These are phyloP conservation scores for Podospora didyma DNA, from an alignment of 495 filamentous ascomycete genomes.

Conservation along the genomic window DNA sequence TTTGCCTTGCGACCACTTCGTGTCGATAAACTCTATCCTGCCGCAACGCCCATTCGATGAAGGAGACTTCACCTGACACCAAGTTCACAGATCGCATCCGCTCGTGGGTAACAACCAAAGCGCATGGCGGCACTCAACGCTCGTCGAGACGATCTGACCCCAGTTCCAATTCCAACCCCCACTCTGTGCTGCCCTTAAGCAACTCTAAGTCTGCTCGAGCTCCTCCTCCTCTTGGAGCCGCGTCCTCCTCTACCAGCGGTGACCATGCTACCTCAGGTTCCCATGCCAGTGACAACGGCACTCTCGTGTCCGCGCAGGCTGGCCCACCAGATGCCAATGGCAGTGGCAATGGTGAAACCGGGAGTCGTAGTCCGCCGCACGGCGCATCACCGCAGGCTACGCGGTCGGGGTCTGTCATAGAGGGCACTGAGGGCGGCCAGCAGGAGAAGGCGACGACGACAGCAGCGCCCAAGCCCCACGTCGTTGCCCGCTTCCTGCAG, in stretches of 20 bases:
- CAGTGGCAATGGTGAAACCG: no score
- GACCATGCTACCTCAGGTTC: neutral
- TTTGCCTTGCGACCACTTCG: neutral
- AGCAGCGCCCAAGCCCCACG: constrained; percentile 33
- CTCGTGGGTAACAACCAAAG: constrained; percentile 48
- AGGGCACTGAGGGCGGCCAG: constrained; percentile 16
- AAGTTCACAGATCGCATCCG: constrained; percentile 54
- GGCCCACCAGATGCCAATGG: neutral
- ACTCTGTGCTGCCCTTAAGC: constrained; percentile 30
- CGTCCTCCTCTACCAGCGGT: neutral
- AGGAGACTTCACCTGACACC: constrained; percentile 54
- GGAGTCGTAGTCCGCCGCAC: constrained; percentile 27
- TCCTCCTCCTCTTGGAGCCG: constrained; percentile 8
- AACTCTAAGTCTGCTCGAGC: no score
- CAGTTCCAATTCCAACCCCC: neutral
- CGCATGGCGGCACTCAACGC: constrained; percentile 48
- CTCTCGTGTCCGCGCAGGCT: neutral
- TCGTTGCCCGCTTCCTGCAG: constrained; percentile 45
- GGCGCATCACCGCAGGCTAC: constrained; percentile 52
- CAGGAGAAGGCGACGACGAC: constrained; percentile 26
- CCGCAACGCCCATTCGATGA: constrained; percentile 50
- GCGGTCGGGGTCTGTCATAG: constrained; percentile 55
- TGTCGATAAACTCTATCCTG: neutral
- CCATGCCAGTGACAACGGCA: neutral
- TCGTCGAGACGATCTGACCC: constrained; percentile 32